Percentiles rank a stretch among this genome's conserved stretches.
phyloP scores from a whole-genome alignment of 2,329 filamentous ascomycete species.

The Cladosporium phlei region DNA sequence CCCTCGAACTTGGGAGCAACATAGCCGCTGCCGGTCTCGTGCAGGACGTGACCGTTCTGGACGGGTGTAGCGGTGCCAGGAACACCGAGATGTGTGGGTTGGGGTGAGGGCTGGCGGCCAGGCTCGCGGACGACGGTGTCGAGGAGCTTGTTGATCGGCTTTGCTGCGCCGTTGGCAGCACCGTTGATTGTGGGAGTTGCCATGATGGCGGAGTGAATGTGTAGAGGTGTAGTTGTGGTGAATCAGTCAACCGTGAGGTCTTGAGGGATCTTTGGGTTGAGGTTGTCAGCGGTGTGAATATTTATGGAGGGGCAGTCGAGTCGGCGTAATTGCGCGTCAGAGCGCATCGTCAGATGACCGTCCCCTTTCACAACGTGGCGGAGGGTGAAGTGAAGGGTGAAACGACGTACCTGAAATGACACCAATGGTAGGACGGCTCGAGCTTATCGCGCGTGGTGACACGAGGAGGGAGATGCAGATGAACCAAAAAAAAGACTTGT shows the following conservation, averaged over 20 bases:
- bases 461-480: constrained; percentile 7
- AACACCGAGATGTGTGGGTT: constrained; percentile 78
- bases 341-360: too few species aligned
- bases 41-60: constrained; percentile 59
- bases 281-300: too few species aligned
- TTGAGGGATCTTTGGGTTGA: too few species aligned
- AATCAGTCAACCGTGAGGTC: too few species aligned
- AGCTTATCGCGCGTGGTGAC: constrained; percentile 10
- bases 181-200: constrained; percentile 11
- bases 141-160: constrained; percentile 50
- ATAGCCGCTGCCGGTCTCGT: constrained; percentile 89
- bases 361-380: too few species aligned
- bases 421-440: too few species aligned
- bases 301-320: too few species aligned
- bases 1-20: constrained; percentile 90
- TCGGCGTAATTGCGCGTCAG: too few species aligned
- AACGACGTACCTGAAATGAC: too few species aligned
- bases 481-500: constrained; percentile 4
- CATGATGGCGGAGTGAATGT: constrained; percentile 8
- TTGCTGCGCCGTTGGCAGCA: constrained; percentile 2
- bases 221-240: too few species aligned
- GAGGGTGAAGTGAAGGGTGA: too few species aligned
- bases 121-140: constrained; percentile 50
- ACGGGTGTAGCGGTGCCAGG: constrained; percentile 50
- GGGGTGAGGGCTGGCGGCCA: constrained; percentile 71